phyloP scores from a whole-genome alignment of 257 asterid species.

The Ilex asprella region DNA sequence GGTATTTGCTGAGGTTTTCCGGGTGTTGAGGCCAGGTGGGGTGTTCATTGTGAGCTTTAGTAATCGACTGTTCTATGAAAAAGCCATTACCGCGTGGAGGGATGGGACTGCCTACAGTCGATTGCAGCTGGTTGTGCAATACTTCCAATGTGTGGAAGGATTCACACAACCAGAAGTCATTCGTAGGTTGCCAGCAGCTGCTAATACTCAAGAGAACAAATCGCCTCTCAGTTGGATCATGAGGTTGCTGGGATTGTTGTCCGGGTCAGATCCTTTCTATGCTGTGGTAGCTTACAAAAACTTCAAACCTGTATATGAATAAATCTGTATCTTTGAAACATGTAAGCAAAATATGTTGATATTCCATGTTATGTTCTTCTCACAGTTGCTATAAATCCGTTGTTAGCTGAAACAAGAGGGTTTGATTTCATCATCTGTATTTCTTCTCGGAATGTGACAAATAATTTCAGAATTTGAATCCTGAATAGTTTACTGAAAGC shows the following conservation, averaged over 20 bases:
- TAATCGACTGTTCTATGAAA: constrained; percentile 67
- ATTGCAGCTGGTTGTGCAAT: constrained; percentile 58
- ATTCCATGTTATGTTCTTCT: too few relatives aligned
- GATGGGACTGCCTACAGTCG: constrained; percentile 55
- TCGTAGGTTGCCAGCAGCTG: constrained; percentile 25
- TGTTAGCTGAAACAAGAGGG: too few relatives aligned
- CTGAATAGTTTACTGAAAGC: too few relatives aligned
- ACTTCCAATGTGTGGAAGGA: constrained; percentile 71
- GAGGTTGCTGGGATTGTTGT: constrained; percentile 32
- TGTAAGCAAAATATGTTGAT: neutral
- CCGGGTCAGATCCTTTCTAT: constrained; percentile 70
- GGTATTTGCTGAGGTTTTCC: constrained; percentile 62
- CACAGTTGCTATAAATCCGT: too few relatives aligned
- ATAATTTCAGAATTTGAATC: too few relatives aligned
- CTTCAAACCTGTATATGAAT: constrained; percentile 48
- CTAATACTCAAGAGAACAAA: constrained; percentile 9
- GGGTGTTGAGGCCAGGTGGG: constrained; percentile 69
- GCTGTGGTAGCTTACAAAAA: constrained; percentile 68
- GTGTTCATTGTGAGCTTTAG: constrained; percentile 73
- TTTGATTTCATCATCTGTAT: too few relatives aligned
- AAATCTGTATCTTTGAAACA: neutral
- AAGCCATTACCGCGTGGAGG: constrained; percentile 71
- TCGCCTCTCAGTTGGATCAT: constrained; percentile 31
- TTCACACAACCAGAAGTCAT: constrained; percentile 48
- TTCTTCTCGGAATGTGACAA: too few relatives aligned